Evolutionary conservation across 192 early-diverging fungal genomes (phyloP).

Genomic region (Backusella morwellensis): DNA sequence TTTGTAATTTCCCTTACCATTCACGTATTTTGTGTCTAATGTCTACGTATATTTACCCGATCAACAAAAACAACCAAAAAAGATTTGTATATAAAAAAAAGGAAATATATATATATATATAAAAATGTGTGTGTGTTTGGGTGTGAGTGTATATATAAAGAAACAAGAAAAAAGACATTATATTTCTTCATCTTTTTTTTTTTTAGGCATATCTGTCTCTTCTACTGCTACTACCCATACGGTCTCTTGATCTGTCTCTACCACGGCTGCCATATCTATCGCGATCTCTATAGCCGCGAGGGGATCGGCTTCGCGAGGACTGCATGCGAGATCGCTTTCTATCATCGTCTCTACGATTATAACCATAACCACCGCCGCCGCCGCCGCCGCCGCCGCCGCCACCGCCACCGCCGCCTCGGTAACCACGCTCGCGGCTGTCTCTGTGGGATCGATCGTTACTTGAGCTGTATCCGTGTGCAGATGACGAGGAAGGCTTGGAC

Average conservation of each 20-base stretch:
- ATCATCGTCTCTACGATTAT: conserved; percentile 27
- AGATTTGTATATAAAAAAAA: background rate
- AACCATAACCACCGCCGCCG: conserved; percentile 24
- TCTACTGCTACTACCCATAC: conserved; percentile 15
- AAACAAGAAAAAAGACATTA: background rate
- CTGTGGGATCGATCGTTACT: conserved; percentile 30
- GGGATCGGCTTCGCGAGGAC: conserved; percentile 37
- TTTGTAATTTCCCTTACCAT: background rate
- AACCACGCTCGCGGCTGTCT: conserved; percentile 34
- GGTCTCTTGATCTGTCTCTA: conserved; percentile 33
- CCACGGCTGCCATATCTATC: conserved; percentile 29
- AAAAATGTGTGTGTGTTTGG: background rate
- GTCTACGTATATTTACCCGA: background rate
- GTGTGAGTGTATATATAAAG: background rate
- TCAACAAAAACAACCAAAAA: background rate
- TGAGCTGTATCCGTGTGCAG: background rate
- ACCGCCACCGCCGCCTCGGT: conserved; percentile 21
- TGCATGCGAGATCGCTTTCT: conserved; percentile 34
- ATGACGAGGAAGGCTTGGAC: background rate
- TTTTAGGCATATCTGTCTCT: conserved; percentile 31
- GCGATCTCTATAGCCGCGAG: conserved; percentile 36
- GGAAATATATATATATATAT: background rate
- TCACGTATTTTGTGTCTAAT: background rate
- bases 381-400: conserved; percentile 18
- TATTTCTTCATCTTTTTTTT: background rate